These are phyloP conservation scores for Kitagawia praeruptora DNA, from an alignment of 129 eudicot genomes.

Conservation along the genomic window DNA sequence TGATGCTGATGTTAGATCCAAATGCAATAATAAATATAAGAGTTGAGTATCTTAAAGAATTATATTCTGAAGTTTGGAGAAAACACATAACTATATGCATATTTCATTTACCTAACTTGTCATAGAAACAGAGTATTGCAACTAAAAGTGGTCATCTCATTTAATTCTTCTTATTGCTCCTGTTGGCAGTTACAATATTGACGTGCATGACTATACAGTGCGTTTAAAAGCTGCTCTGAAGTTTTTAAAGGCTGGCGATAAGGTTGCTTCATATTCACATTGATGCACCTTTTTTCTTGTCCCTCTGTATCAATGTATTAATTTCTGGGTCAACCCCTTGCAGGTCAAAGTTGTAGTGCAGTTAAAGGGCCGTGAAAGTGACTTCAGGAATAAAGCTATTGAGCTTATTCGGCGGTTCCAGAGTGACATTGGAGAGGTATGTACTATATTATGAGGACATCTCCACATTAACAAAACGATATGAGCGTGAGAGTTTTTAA, in stretches of 20 bases:
- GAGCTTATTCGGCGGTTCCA: constrained; percentile 69
- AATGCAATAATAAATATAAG: not conserved
- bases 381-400: constrained; percentile 65
- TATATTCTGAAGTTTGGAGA: not conserved
- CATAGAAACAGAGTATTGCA: not conserved
- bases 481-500: not conserved
- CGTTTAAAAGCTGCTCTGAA: constrained; percentile 75
- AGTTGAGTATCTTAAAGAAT: not conserved
- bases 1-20: not conserved
- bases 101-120: not conserved
- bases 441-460: not conserved
- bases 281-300: not conserved
- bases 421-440: constrained; percentile 82
- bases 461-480: not conserved
- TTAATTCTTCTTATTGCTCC: not conserved
- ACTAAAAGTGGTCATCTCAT: not conserved
- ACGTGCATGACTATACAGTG: constrained; percentile 78
- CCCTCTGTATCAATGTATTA: constrained; percentile 2
- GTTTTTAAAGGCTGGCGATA: constrained; percentile 77
- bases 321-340: constrained; percentile 6
- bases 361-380: constrained; percentile 79
- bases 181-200: constrained; percentile 72
- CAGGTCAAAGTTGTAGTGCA: constrained; percentile 80
- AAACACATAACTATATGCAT: not conserved
- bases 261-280: constrained; percentile 36